phyloP scores from a whole-genome alignment of 768 basidiomycete species.

The Macrolepiota dolichaula region DNA sequence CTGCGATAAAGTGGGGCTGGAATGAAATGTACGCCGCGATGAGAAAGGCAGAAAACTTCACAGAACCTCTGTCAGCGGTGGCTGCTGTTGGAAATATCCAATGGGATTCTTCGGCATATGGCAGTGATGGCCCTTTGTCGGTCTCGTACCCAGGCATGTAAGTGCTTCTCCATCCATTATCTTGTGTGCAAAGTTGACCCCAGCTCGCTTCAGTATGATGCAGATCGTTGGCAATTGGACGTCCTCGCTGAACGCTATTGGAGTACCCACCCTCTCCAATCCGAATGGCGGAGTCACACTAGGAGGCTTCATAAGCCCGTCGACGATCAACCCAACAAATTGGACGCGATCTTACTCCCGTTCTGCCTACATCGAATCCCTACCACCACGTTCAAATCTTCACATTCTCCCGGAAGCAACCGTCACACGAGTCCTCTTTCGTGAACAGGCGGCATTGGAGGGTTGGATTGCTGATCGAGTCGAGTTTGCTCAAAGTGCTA shows the following conservation, averaged over 20 bases:
- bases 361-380: conserved; percentile 61
- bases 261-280: conserved; percentile 36
- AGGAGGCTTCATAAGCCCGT: conserved; percentile 53
- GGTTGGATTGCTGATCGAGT: conserved; percentile 25
- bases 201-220: conserved; percentile 35
- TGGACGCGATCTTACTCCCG: conserved; percentile 65
- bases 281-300: conserved; percentile 46
- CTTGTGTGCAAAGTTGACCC: background rate
- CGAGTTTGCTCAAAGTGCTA: conserved; percentile 39
- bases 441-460: conserved; percentile 37
- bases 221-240: conserved; percentile 56
- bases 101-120: conserved; percentile 42
- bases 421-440: conserved; percentile 49
- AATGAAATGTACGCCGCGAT: conserved; percentile 39
- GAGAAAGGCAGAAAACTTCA: conserved; percentile 56
- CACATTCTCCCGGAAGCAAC: conserved; percentile 54
- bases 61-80: conserved; percentile 38
- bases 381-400: conserved; percentile 54
- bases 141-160: conserved; percentile 44
- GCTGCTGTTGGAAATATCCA: conserved; percentile 37
- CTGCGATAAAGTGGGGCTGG: conserved; percentile 40
- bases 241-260: conserved; percentile 39
- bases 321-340: conserved; percentile 59
- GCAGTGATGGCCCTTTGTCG: conserved; percentile 44
- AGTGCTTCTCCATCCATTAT: conserved; percentile 16